Evolutionary conservation across 1,139 yeast species (phyloP).

Genomic region (Hemisphaericaspora xylanilytica): DNA sequence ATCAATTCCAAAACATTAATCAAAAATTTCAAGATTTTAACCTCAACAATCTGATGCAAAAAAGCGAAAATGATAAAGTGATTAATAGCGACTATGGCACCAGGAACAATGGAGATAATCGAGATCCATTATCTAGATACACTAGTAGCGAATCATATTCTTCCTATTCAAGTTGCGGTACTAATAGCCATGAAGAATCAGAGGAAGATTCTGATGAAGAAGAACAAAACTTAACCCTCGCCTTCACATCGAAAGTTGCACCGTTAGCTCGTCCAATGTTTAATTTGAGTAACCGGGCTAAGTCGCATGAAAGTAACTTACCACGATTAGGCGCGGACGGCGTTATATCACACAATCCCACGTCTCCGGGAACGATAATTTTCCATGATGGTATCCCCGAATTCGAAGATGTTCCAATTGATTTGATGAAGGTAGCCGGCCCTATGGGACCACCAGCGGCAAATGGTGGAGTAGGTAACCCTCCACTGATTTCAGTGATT

Average conservation of each 20-base stretch:
- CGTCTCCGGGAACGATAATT: slow-evolving; percentile 15
- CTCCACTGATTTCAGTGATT: slow-evolving; percentile 15
- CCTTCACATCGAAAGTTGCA: slow-evolving; percentile 45
- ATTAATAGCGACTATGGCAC: neutral
- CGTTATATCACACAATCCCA: slow-evolving; percentile 21
- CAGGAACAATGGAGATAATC: neutral
- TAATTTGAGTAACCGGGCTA: slow-evolving; percentile 34
- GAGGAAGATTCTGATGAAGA: slow-evolving; percentile 39
- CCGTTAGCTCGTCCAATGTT: slow-evolving; percentile 39
- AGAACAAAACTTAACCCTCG: slow-evolving; percentile 51
- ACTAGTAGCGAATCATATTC: slow-evolving; percentile 9
- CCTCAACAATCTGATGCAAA: slow-evolving; percentile 38
- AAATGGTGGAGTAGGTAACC: no score
- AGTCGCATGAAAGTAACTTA: slow-evolving; percentile 45
- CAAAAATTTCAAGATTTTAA: slow-evolving; percentile 40
- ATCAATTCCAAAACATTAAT: slow-evolving; percentile 18
- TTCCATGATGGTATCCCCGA: slow-evolving; percentile 34
- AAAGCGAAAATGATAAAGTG: neutral
- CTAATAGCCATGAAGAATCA: slow-evolving; percentile 23
- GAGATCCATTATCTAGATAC: slow-evolving; percentile 4
- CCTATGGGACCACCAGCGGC: slow-evolving; percentile 2
- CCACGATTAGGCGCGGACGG: slow-evolving; percentile 21
- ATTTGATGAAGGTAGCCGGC: slow-evolving; percentile 29
- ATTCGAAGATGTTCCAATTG: slow-evolving; percentile 45
- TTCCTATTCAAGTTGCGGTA: slow-evolving; percentile 13